These are phyloP conservation scores for Colletotrichum magnum DNA, from an alignment of 2,329 filamentous ascomycete genomes.

Conservation along the genomic window DNA sequence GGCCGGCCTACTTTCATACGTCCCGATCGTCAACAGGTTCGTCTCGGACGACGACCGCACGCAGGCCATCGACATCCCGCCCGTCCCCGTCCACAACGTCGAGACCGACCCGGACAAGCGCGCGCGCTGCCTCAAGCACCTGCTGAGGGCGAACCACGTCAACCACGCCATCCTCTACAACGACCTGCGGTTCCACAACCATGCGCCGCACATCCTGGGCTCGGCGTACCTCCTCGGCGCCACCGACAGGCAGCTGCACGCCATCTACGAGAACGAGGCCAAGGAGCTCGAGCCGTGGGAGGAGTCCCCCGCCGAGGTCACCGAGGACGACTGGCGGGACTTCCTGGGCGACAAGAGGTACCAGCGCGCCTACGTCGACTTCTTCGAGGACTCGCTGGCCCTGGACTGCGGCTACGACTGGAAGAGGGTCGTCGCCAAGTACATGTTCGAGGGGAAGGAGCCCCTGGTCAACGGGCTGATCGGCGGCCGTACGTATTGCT, in stretches of 20 bases:
- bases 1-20: constrained; percentile 58
- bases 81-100: constrained; percentile 82
- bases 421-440: constrained; percentile 82
- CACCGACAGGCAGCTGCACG: constrained; percentile 78
- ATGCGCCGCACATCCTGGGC: constrained; percentile 84
- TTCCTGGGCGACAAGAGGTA: constrained; percentile 85
- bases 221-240: constrained; percentile 91
- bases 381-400: constrained; percentile 93
- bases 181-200: constrained; percentile 82
- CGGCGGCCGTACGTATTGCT: constrained; percentile 76
- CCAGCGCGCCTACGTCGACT: constrained; percentile 92
- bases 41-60: constrained; percentile 46
- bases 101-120: constrained; percentile 86
- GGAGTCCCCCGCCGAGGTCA: constrained; percentile 88
- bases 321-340: constrained; percentile 87
- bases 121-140: constrained; percentile 87
- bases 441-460: constrained; percentile 79
- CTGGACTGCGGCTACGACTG: constrained; percentile 83
- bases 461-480: constrained; percentile 87
- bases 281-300: constrained; percentile 83
- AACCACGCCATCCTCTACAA: constrained; percentile 90
- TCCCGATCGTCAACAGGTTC: constrained; percentile 57
- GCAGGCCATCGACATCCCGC: constrained; percentile 69
- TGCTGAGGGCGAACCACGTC: constrained; percentile 91
- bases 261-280: constrained; percentile 84